phyloP scores from a whole-genome alignment of 352 stramenopile genomes.

The Pythium oligandrum region DNA sequence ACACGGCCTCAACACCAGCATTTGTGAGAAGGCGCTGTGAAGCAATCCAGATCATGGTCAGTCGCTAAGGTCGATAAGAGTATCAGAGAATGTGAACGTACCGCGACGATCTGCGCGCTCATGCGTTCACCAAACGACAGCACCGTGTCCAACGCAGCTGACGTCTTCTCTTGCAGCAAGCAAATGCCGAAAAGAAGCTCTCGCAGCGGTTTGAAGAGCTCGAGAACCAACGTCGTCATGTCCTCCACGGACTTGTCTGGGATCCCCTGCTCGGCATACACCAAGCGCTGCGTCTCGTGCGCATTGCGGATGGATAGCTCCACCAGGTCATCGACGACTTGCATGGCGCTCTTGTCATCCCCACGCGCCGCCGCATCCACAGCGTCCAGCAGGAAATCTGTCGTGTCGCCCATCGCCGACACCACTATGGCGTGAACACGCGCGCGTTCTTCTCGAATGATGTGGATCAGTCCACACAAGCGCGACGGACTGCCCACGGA shows the following conservation, averaged over 20 bases:
- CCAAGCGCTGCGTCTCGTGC: conserved; percentile 50
- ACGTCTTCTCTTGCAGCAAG: conserved; percentile 71
- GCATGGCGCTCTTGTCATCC: conserved; percentile 34
- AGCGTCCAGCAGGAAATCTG: conserved; percentile 65
- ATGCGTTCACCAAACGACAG: conserved; percentile 79
- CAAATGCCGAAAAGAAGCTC: conserved; percentile 76
- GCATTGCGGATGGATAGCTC: conserved; percentile 57
- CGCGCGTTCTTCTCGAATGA: conserved; percentile 50
- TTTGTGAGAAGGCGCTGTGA: conserved; percentile 34
- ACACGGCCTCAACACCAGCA: conserved; percentile 61
- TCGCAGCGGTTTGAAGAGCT: conserved; percentile 70
- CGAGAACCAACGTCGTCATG: conserved; percentile 40
- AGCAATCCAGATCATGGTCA: neutral
- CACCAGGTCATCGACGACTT: conserved; percentile 58
- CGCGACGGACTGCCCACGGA: conserved; percentile 62
- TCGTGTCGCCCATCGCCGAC: conserved; percentile 77
- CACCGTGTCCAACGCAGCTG: conserved; percentile 60
- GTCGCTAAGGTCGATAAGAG: neutral
- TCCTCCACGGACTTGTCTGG: conserved; percentile 29
- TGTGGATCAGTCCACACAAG: conserved; percentile 59
- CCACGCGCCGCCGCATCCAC: conserved; percentile 53
- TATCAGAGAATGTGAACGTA: conserved; percentile 12
- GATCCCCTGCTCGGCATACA: conserved; percentile 21
- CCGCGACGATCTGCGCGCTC: conserved; percentile 65
- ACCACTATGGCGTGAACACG: conserved; percentile 69